phyloP scores from a whole-genome alignment of 2,329 filamentous ascomycete species.

The Fusarium sp. region DNA sequence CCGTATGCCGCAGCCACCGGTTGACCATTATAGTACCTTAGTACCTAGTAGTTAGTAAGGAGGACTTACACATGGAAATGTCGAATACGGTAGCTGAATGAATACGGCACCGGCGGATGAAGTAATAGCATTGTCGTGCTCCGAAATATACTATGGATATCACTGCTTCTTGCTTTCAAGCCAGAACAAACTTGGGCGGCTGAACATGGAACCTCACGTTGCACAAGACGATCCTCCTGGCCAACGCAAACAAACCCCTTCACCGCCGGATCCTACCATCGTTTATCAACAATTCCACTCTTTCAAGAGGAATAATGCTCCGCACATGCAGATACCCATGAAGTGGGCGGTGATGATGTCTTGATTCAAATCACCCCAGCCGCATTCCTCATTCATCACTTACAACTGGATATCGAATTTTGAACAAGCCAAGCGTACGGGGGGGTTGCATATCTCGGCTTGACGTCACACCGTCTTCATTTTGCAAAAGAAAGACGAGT shows the following conservation, averaged over 20 bases:
- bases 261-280: conserved; percentile 17
- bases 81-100: neutral
- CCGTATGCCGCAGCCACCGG: conserved; percentile 5
- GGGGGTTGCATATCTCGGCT: neutral
- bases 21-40: no score
- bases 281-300: conserved; percentile 2
- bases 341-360: neutral
- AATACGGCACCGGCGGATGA: conserved; percentile 2
- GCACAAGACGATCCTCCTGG: neutral
- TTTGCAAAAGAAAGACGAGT: neutral
- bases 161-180: neutral
- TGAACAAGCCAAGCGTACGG: neutral
- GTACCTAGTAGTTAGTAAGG: neutral
- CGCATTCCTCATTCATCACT: neutral
- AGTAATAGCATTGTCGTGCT: neutral
- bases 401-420: neutral
- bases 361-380: neutral
- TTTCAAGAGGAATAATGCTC: neutral
- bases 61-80: neutral
- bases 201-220: neutral
- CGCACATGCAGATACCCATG: neutral
- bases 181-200: neutral
- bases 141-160: conserved; percentile 2
- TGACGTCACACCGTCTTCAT: conserved; percentile 36
- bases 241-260: neutral